Conservation (phyloP, 352 stramenopile species). For the Phytophthora gonapodyides region DNA sequence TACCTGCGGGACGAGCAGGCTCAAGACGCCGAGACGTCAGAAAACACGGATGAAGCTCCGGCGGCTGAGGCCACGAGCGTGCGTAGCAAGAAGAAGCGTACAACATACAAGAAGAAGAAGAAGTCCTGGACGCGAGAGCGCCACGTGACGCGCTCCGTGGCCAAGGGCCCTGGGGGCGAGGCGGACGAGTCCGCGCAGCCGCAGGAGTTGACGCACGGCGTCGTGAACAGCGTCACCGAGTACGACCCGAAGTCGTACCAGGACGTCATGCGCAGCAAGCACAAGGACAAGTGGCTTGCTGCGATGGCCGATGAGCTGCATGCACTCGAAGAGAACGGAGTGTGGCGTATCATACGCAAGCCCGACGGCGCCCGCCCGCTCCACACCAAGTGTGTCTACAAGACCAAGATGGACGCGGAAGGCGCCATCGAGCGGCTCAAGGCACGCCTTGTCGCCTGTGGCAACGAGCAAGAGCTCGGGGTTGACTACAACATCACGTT, state of each 20-base stretch:
- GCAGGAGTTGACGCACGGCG: background rate
- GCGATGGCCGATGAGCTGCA: slow-evolving; percentile 10
- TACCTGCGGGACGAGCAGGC: slow-evolving; percentile 1
- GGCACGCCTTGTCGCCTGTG: slow-evolving; percentile 23
- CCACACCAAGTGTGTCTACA: slow-evolving; percentile 33
- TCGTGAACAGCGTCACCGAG: background rate
- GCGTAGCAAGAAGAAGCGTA: slow-evolving; percentile 1
- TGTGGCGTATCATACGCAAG: background rate
- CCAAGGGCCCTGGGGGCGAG: background rate
- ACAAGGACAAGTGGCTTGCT: background rate
- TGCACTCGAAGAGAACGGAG: slow-evolving; percentile 11
- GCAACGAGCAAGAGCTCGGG: slow-evolving; percentile 23
- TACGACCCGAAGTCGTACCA: slow-evolving; percentile 12
- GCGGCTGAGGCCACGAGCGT: background rate
- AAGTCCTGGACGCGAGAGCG: background rate
- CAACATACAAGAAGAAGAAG: background rate
- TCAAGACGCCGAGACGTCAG: too few species aligned
- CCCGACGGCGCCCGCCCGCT: background rate
- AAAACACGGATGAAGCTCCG: too few species aligned
- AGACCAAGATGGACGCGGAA: slow-evolving; percentile 24
- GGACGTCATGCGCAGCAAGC: slow-evolving; percentile 6
- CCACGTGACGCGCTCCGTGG: background rate
- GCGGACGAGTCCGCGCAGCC: background rate
- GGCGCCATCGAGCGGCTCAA: slow-evolving; percentile 26
- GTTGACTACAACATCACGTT: slow-evolving; percentile 28